Evolutionary conservation across 2,329 filamentous ascomycete genomes (phyloP), one percentile per base, ranked within the genome.

Genomic region (Colletotrichum nymphaeae): DNA sequence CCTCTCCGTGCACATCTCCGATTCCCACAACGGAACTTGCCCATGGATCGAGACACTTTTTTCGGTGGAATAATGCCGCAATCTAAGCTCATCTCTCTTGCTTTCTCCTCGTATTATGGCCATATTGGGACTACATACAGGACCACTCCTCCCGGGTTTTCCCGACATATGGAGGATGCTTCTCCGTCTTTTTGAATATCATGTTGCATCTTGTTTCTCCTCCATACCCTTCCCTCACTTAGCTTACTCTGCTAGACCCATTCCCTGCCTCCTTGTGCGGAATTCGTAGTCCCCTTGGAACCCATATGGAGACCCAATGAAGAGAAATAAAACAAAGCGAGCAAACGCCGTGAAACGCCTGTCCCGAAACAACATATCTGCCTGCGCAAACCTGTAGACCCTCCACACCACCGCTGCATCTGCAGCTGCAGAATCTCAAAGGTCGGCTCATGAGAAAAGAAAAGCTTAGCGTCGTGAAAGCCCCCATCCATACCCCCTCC

Each of bases 1-100:
- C 22, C 58, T 63, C 58, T 30, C 32, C 32, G 35, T 58, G 24
- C 42, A 32, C 28, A 26, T 37, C 14, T 55, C 49, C n/a, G 56
- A 56, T 62, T 68, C 67, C 67, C 67, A 70, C 70, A 70, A 62
- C 70, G 67, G 70, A 73, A 73, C 70, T 57, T 73, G 70, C 57
- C 70, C 60, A 56, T 46, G n/a, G 19, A 35, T 24, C 16, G 49
- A 30, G 3, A 32, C 28, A 26, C 49, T n/a, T 35, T 24, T 53
- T 37, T 22, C 24, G 22, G 58, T 42, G 55, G 62, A 73, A 70
- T 70, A 66, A 65, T 71, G 55, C 71, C 71, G 60, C 71, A 73
- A 22, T 22, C 67, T 68, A 56, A 28, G 5, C 37, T 57, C 42
- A 22, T 63, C 32, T 49, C 68, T 67, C 49, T 32, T 59, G 22